Evolutionary conservation across 768 basidiomycete genomes (phyloP), one percentile per base, ranked within the genome.

Genomic region (Brasilioporus rufonigricans): DNA sequence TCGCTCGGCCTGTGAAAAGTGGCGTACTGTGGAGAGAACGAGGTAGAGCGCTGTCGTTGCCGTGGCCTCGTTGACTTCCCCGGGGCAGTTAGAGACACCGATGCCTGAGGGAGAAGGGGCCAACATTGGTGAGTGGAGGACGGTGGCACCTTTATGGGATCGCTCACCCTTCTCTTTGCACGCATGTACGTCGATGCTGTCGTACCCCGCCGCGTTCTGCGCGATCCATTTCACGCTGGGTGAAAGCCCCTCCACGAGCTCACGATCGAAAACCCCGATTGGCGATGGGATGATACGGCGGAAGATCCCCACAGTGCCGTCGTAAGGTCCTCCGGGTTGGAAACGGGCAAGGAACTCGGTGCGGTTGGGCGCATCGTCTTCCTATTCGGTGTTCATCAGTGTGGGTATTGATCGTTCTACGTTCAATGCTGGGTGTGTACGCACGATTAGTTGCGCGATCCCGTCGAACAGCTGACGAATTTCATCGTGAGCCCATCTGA

Each of bases 181-280:
- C 1, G 85, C 86, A 12, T 74, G 73, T 12, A 93, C 83, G 63
- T 93, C 87, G 53, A 95, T 83, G 41, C 83, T 80, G 68, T 96
- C 89, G 65, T 93, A 96, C 0, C 93, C 92, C 0, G 93, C 91
- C 16, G 90, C 92, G 51, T 91, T 92, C 67, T 91, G 91, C 2
- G 86, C 88, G 65, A 94, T 90, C 86, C 87, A 93, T 67, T 84
- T 83, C 47, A 93, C 78, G 24, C 76, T 77, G 1, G 76, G 51
- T 1, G 91, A 83, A 4, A 95, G 76, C 0, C 77, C 80, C 38
- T 76, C 69, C 58, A 96, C 67, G 43, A 85, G 70, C 35, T 76
- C 78, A 26, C 69, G 66, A 60, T 86, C 80, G 48, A 79, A 82
- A 21, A 75, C 61, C 16, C 80, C 81, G 52, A 82, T 76, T 46